Base-by-base conservation (phyloP, 2,329 filamentous ascomycete species). In the Verticillium zaregamsianum region DNA sequence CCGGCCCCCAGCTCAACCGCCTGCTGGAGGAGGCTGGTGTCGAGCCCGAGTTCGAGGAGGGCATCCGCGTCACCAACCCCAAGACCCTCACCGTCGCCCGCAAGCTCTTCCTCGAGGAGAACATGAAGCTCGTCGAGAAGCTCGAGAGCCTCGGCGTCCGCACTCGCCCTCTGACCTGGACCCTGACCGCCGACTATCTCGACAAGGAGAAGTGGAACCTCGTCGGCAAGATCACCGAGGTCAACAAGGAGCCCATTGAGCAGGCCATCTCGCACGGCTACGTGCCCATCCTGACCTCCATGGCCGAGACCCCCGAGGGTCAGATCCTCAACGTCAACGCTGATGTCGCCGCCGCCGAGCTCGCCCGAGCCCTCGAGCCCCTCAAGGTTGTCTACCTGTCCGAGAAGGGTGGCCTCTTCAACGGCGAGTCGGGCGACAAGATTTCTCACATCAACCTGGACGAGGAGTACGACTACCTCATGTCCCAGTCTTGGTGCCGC, bases 301-400 rank as follows among this genome's bases (percentile, higher is more conserved):
- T 98, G 90, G 95, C 94, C 11, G 94, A 98, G 82, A 93, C 91
- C 25, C 84, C 88, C 56, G 93, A 97, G 66, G 95, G 95, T 9
- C 92, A 94, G 75, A 88, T 98, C 59, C 84, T 99, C 66, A 99
- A 99, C 72, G 95, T 99, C 74, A 99, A 99, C 72, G 95, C 95
- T 39, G 95, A 99, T 76, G 94, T 97, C 64, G 94, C 94, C 39
- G 95, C 95, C 33, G 93, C 93, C 66, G 94, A 97, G 79, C 83
- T 99, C 64, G 94, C 95, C 28, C 89, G 92, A 63, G 87, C 91
- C 61, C 82, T 99, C 60, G 89, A 98, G 77, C 95, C 95, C 31
- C 81, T 98, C 70, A 99, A 99, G 86, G 94, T 98, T 64, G 93
- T 99, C 63, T 99, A 97, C 75, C 84, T 98, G n/a, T 96, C 93